These are phyloP conservation scores for Trichoderma endophyticum DNA, from an alignment of 2,329 filamentous ascomycete genomes.

Conservation along the genomic window DNA sequence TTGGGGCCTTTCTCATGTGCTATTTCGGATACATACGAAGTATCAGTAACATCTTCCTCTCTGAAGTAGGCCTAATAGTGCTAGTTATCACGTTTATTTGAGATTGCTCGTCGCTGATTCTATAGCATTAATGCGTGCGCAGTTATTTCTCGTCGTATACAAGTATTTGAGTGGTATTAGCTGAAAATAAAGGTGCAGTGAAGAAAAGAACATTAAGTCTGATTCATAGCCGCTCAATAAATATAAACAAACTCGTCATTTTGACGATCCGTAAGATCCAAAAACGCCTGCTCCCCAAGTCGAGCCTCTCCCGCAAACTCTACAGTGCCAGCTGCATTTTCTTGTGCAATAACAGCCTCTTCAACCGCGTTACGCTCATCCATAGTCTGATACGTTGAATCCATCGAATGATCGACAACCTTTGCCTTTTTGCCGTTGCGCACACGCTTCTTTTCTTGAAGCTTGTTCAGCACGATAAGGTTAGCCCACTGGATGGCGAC, in stretches of 20 bases:
- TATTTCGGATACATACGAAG: background rate
- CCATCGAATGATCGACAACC: constrained; percentile 36
- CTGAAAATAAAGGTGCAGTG: background rate
- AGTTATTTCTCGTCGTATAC: background rate
- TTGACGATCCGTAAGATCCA: constrained; percentile 61
- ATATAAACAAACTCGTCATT: constrained; percentile 68
- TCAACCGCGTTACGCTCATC: background rate
- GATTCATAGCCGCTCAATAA: constrained; percentile 38
- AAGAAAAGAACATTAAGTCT: background rate
- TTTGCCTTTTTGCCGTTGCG: constrained; percentile 58
- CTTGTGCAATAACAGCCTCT: background rate
- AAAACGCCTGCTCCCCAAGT: constrained; percentile 50
- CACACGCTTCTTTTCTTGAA: constrained; percentile 53
- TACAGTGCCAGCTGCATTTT: background rate
- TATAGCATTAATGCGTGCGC: background rate
- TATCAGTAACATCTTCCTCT: background rate
- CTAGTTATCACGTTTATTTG: background rate
- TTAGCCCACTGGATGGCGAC: constrained; percentile 53
- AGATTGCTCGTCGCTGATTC: background rate
- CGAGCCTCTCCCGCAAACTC: constrained; percentile 26
- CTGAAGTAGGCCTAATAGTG: background rate
- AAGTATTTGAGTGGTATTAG: background rate
- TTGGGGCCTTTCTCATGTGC: background rate
- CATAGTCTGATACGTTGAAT: background rate
- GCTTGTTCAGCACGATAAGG: constrained; percentile 54